phyloP scores from a whole-genome alignment of 805 yeast species.

The Wickerhamia fluorescens region DNA sequence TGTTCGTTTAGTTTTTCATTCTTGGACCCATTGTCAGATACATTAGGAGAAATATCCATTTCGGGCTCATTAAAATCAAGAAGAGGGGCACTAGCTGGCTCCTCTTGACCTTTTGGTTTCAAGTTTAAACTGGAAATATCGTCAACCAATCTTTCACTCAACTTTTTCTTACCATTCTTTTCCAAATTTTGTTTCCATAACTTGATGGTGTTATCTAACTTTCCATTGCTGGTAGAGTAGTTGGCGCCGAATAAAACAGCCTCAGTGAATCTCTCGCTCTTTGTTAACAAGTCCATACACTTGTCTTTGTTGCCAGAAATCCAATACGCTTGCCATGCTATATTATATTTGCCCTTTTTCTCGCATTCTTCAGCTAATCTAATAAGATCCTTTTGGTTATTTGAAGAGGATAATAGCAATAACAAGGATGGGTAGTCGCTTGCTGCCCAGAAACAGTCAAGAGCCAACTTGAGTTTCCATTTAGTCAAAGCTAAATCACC shows the following conservation, averaged over 20 bases:
- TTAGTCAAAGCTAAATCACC: slow-evolving; percentile 79
- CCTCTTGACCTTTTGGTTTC: too few relatives aligned
- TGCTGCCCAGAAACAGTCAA: slow-evolving; percentile 70
- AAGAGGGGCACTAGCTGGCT: slow-evolving; percentile 8
- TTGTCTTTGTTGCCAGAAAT: slow-evolving; percentile 60
- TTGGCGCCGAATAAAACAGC: slow-evolving; percentile 77
- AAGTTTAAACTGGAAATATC: slow-evolving; percentile 24
- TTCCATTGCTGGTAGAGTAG: slow-evolving; percentile 43
- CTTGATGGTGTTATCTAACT: slow-evolving; percentile 40
- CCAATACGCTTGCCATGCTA: slow-evolving; percentile 93
- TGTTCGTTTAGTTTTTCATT: slow-evolving; percentile 3
- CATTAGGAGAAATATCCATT: too few relatives aligned
- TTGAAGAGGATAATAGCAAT: slow-evolving; percentile 75
- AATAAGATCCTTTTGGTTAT: slow-evolving; percentile 53
- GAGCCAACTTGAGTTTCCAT: slow-evolving; percentile 80
- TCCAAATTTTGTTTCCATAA: slow-evolving; percentile 63
- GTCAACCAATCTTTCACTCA: slow-evolving; percentile 55
- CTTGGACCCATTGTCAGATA: slow-evolving; percentile 2
- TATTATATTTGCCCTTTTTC: slow-evolving; percentile 71
- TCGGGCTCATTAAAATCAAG: slow-evolving; percentile 9
- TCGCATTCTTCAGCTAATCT: slow-evolving; percentile 63
- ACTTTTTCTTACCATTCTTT: slow-evolving; percentile 42
- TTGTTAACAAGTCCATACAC: slow-evolving; percentile 58
- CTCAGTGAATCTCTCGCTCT: slow-evolving; percentile 70
- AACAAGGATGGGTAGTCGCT: slow-evolving; percentile 77